Conservation (phyloP, 768 basidiomycete species). For the Pulveroboletus sp. region DNA sequence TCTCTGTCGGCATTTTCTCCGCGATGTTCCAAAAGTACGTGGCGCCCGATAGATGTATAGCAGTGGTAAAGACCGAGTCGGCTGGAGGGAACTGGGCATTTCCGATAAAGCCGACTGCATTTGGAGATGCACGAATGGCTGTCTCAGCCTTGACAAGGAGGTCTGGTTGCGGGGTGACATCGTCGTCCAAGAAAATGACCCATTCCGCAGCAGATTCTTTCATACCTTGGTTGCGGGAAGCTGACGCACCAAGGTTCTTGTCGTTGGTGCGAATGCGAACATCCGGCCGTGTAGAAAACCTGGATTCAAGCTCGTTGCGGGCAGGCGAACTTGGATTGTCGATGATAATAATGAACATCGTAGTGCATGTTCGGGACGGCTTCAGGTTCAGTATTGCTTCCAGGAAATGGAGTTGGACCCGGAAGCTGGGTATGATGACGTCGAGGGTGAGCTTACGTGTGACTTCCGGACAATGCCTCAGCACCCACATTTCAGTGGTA, state of each 20-base stretch:
- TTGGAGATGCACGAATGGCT: conserved; percentile 42
- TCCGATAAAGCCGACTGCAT: conserved; percentile 56
- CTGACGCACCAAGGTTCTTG: conserved; percentile 49
- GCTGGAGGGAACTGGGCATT: conserved; percentile 48
- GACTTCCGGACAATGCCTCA: conserved; percentile 14
- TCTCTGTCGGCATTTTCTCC: conserved; percentile 36
- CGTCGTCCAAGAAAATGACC: conserved; percentile 62
- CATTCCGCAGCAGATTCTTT: conserved; percentile 55
- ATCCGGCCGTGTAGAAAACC: conserved; percentile 43
- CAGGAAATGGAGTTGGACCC: conserved; percentile 46
- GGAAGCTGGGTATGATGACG: conserved; percentile 54
- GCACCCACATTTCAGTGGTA: conserved; percentile 37
- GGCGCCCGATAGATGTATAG: conserved; percentile 53
- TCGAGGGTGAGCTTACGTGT: conserved; percentile 48
- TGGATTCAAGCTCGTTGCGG: conserved; percentile 36
- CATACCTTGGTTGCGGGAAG: conserved; percentile 54
- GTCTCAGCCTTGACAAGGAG: conserved; percentile 47
- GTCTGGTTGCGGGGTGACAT: conserved; percentile 41
- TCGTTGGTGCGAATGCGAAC: conserved; percentile 53
- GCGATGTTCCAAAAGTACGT: conserved; percentile 66
- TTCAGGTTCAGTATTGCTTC: conserved; percentile 44
- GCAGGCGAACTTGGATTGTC: conserved; percentile 49
- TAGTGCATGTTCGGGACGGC: conserved; percentile 39
- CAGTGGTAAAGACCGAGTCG: conserved; percentile 47
- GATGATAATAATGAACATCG: conserved; percentile 58